Conservation (phyloP, 192 early-diverging fungal species). For the Coemansia sp. region DNA sequence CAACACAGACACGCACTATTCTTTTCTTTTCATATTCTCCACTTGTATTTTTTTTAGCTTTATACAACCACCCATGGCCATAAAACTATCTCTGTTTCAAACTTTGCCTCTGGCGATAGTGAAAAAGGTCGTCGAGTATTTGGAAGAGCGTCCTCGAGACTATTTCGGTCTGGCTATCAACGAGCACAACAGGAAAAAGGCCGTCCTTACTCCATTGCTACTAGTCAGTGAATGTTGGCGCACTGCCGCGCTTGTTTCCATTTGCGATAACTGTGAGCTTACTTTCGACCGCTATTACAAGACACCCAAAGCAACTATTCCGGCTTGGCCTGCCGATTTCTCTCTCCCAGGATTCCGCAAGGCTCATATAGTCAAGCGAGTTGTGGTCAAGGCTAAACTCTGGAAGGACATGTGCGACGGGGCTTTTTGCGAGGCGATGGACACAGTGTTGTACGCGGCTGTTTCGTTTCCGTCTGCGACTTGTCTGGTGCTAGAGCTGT, state of each 20-base stretch:
- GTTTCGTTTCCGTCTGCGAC: neutral
- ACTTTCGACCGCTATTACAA: neutral
- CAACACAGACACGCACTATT: no score
- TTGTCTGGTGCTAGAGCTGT: neutral
- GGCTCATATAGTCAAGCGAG: neutral
- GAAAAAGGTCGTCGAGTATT: neutral
- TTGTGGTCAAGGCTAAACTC: neutral
- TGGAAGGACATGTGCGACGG: neutral
- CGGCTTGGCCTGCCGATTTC: neutral
- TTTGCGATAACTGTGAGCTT: conserved; percentile 2
- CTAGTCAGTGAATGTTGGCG: neutral
- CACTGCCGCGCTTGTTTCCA: neutral
- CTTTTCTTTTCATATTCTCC: no score
- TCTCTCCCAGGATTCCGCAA: neutral
- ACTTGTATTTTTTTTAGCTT: no score
- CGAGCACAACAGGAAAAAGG: neutral
- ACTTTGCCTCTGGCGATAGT: neutral
- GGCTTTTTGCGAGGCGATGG: neutral
- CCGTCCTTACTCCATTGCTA: neutral
- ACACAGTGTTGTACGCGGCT: neutral
- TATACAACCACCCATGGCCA: neutral
- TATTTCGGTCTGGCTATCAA: neutral
- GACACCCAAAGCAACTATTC: neutral
- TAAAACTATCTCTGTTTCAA: neutral
- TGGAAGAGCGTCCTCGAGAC: neutral